Evolutionary conservation across 176 grass and related monocot species (phyloP), one percentile per base, ranked within the genome.

Genomic region (Pontederia paniculata): DNA sequence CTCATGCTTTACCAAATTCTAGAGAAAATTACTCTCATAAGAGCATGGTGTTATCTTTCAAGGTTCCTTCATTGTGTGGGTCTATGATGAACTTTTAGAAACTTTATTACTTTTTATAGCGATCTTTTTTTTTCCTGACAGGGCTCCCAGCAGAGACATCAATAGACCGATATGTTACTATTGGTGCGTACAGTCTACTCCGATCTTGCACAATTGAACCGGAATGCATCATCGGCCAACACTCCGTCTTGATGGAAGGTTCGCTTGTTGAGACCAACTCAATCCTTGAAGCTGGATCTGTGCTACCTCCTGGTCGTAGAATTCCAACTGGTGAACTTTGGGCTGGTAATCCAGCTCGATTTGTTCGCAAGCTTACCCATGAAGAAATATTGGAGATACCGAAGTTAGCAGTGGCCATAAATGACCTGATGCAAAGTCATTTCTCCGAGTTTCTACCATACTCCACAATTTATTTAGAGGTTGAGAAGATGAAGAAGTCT

Each of bases 381-480:
- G 93, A 91, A 70, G 86, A 98, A 70, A 98, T 84, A 54, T 53
- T 88, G 62, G 86, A 98, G 80, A 91, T 98, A 37, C 86, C 86
- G 48, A 98, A 98, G 76, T 76, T 98, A 2, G 71, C 93, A 0
- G 83, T 90, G 1, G 86, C 93, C 44, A 88, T 91, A 62, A 98
- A 98, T 52, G 86, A 98, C 80, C 73, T 98, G 52, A 98, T 88
- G 93, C 93, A 98, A 61, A 88, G 44, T 54, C 93, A 91, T 76
- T 91, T 98, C 70, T 90, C 93, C 0, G 93, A 98, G 69, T 98
- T 98, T 60, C 76, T 98, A 18, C 93, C 93, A 8, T 98, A 98
- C 70, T 84, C 93, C 16, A 98, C 55, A 18, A 83, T 77, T 62
- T 98, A 91, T 82, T 84, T 98, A 80, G 93, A 88, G 66, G 86